Evolutionary conservation across 768 basidiomycete genomes (phyloP).

Genomic region (Suillus tomentosus): DNA sequence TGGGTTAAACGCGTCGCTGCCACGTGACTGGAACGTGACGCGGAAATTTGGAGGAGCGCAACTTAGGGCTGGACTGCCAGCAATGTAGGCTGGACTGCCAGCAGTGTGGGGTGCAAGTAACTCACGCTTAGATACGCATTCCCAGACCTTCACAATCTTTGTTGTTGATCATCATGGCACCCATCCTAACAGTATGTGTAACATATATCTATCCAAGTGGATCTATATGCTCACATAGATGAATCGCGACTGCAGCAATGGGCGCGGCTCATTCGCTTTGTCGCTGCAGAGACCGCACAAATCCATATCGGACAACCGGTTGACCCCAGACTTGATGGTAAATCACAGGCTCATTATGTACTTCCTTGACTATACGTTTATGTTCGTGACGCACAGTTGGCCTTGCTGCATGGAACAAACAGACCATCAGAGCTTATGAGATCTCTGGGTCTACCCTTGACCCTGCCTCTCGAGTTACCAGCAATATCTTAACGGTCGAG

Average conservation of each 20-base stretch:
- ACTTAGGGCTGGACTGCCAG: too few species aligned
- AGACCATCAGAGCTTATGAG: constrained; percentile 66
- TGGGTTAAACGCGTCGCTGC: constrained; percentile 19
- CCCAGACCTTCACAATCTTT: constrained; percentile 12
- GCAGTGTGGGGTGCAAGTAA: constrained; percentile 7
- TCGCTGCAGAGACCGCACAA: constrained; percentile 70
- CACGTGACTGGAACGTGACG: constrained; percentile 34
- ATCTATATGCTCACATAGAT: constrained; percentile 15
- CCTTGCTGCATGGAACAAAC: constrained; percentile 50
- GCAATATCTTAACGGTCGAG: constrained; percentile 67
- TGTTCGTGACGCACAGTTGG: constrained; percentile 51
- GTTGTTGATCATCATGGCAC: constrained; percentile 37
- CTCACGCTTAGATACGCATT: constrained; percentile 12
- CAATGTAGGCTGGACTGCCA: too few species aligned
- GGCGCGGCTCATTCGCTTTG: constrained; percentile 81
- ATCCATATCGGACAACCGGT: constrained; percentile 81
- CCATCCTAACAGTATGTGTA: constrained; percentile 54
- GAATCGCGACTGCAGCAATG: constrained; percentile 50
- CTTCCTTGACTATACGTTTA: neutral
- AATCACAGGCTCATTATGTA: constrained; percentile 12
- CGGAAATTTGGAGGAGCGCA: constrained; percentile 17
- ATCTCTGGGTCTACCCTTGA: constrained; percentile 73
- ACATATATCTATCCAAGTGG: constrained; percentile 1
- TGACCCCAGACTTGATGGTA: constrained; percentile 68
- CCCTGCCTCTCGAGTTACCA: constrained; percentile 62